These are phyloP conservation scores for Pharnaceum exiguum DNA, from an alignment of 148 eudicot species.

Conservation along the genomic window DNA sequence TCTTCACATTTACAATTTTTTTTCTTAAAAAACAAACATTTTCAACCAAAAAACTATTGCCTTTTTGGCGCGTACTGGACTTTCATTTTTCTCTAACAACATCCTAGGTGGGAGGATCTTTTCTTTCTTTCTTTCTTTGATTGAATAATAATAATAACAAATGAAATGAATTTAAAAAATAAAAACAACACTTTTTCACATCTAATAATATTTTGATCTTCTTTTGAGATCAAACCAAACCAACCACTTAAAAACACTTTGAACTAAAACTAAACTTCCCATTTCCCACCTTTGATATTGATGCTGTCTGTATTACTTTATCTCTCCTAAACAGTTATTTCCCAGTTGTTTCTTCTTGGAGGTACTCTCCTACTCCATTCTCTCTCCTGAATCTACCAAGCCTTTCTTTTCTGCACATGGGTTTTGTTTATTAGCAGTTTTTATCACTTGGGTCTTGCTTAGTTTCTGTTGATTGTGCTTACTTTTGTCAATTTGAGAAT, in stretches of 20 bases:
- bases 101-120: constrained; percentile 13
- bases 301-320: not conserved
- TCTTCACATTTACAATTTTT: no score
- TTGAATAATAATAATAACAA: no score
- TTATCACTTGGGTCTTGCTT: constrained; percentile 8
- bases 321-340: constrained; percentile 4
- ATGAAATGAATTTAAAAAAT: no score
- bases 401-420: constrained; percentile 13
- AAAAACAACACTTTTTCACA: no score
- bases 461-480: no score
- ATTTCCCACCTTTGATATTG: no score
- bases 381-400: constrained; percentile 7
- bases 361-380: constrained; percentile 6
- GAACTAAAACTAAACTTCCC: constrained; percentile 1
- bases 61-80: constrained; percentile 25
- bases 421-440: constrained; percentile 15
- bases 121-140: not conserved
- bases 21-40: not conserved
- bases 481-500: no score
- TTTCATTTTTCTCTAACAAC: no score
- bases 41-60: no score
- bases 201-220: no score
- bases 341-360: constrained; percentile 2
- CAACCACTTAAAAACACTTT: no score
- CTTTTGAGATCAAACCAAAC: constrained; percentile 7